A percentile compares a stretch with the other conserved stretches of the same genome.
Evolutionary conservation across 2,329 filamentous ascomycete species (phyloP).

Genomic region (Colletotrichum higginsianum): DNA sequence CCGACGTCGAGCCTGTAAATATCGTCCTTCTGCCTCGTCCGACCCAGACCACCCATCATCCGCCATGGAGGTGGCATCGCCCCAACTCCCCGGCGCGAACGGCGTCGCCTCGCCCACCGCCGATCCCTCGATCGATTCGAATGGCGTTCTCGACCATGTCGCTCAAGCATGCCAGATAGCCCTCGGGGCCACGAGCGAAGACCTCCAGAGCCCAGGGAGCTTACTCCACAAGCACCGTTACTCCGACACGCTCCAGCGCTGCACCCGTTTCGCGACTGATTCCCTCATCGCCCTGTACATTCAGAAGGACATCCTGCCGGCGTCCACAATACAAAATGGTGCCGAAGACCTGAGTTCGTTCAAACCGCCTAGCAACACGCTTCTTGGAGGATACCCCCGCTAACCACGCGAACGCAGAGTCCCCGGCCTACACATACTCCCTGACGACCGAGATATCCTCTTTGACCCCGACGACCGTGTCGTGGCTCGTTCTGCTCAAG

Average conservation of each 20-base stretch:
- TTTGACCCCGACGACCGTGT: slow-evolving; percentile 82
- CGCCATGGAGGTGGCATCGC: slow-evolving; percentile 69
- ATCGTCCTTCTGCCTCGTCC: slow-evolving; percentile 41
- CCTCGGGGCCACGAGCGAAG: slow-evolving; percentile 80
- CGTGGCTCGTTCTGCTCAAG: slow-evolving; percentile 92
- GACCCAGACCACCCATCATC: slow-evolving; percentile 42
- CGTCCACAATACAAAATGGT: slow-evolving; percentile 66
- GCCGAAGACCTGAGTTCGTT: slow-evolving; percentile 49
- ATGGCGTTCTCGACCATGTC: slow-evolving; percentile 79
- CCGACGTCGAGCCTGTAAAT: slow-evolving; percentile 36
- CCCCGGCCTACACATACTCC: slow-evolving; percentile 79
- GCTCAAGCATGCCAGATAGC: slow-evolving; percentile 79
- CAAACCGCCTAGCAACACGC: not conserved
- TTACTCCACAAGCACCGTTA: slow-evolving; percentile 82
- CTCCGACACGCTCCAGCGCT: slow-evolving; percentile 87
- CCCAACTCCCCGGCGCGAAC: slow-evolving; percentile 62
- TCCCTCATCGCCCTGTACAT: slow-evolving; percentile 91
- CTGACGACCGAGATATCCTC: slow-evolving; percentile 84
- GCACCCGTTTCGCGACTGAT: slow-evolving; percentile 90
- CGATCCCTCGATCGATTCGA: slow-evolving; percentile 76
- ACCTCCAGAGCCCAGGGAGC: slow-evolving; percentile 86
- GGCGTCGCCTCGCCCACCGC: slow-evolving; percentile 60
- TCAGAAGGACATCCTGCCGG: slow-evolving; percentile 81
- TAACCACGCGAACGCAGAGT: slow-evolving; percentile 53
- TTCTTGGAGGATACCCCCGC: slow-evolving; percentile 31